phyloP scores from a whole-genome alignment of 2,329 filamentous ascomycete species.

The Leptographium procerum region DNA sequence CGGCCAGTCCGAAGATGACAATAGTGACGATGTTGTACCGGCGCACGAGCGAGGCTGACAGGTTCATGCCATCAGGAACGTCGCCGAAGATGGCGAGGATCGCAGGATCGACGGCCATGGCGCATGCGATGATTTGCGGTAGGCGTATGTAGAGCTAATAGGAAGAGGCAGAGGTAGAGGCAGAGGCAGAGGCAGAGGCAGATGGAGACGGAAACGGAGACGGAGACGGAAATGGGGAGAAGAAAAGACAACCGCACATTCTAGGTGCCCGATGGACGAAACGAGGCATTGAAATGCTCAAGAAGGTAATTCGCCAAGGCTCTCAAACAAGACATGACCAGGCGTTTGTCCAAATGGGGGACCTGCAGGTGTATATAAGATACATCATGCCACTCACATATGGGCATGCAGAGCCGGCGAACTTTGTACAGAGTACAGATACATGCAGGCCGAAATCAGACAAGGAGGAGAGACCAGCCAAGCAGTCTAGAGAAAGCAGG shows the following conservation, averaged over 20 bases:
- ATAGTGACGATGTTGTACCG: slow-evolving; percentile 1
- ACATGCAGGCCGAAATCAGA: too few relatives aligned
- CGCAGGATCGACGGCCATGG: not conserved
- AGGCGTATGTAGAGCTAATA: not conserved
- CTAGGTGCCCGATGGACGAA: not conserved
- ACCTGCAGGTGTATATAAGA: too few relatives aligned
- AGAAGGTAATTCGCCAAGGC: too few relatives aligned
- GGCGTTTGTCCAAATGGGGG: too few relatives aligned
- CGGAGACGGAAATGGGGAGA: not conserved
- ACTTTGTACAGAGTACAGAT: too few relatives aligned
- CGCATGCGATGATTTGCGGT: too few relatives aligned
- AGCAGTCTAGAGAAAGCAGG: too few relatives aligned
- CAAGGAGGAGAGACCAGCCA: too few relatives aligned
- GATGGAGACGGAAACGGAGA: not conserved
- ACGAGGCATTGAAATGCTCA: too few relatives aligned
- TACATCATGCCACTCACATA: too few relatives aligned
- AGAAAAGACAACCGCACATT: not conserved
- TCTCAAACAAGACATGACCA: too few relatives aligned
- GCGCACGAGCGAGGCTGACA: not conserved
- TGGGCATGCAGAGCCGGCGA: too few relatives aligned
- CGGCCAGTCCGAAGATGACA: not conserved
- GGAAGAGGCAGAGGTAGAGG: not conserved
- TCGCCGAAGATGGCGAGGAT: not conserved
- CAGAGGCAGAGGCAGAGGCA: not conserved
- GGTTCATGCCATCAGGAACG: not conserved